Evolutionary conservation across 2,329 filamentous ascomycete species (phyloP), one percentile per base, ranked within the genome.

Genomic region (Neurospora sp.): DNA sequence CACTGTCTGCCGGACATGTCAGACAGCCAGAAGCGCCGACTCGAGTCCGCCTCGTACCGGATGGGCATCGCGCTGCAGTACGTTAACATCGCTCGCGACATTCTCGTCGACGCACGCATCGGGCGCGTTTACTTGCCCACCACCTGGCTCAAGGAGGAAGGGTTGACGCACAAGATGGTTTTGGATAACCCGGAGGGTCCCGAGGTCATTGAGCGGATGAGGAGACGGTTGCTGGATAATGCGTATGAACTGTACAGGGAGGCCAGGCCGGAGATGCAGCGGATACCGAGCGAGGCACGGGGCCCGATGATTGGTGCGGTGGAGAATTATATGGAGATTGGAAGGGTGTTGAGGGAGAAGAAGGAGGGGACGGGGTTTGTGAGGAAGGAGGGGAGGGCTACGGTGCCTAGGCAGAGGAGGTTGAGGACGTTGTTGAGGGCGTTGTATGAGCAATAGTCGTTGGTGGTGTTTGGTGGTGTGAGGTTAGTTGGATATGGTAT

Each of bases 1-100:
- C 87, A 92, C 74, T 83, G 79, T 74, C 40, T 81, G 67, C 72
- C 78, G 71, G 38, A 73, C 43, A 69, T 80, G 66, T 70, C 75
- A 13, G 67, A 73, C 4, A 71, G 78, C 66, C 79, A 82, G 38
- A 73, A 78, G 58, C 76, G 81, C 15, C 76, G 80, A 2, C 81
- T 91, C 6, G 80, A 89, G 15, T 76, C 80, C 17, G 85, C 89
- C 0, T 89, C 89, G 1, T 82, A 83, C 23, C 82, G 84, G 38
- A 93, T 93, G 90, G 91, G 91, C 0, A 84, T 90, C 40, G 90
- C 91, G 1, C 80, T 93, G n/a, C 91, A 93, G 75, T 92, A 90
- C 74, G 87, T 92, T 75, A 93, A 93, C 75, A 92, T 93, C 72
- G 89, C 90, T 3, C 87, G 91, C 28, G 91, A 93, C 75, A 88